A percentile compares a stretch with the other conserved stretches of the same genome.
Evolutionary conservation across 2,329 filamentous ascomycete species (phyloP).

Genomic region (Calonectria ilicicola): DNA sequence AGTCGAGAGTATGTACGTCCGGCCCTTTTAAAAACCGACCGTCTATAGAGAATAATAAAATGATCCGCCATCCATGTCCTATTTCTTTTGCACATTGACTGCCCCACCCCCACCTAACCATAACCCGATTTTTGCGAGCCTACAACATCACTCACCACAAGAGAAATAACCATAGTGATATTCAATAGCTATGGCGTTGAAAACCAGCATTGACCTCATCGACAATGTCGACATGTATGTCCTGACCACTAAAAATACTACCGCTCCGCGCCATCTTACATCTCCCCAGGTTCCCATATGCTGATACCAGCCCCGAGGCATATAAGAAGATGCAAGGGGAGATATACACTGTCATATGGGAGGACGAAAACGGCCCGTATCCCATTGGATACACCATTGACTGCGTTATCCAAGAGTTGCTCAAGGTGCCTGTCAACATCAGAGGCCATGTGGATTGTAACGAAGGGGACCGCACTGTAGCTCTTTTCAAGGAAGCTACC

Average conservation of each 20-base stretch:
- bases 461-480: constrained; percentile 69
- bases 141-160: neutral
- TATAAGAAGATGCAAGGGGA: constrained; percentile 68
- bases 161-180: neutral
- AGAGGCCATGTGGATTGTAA: constrained; percentile 73
- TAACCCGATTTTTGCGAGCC: neutral
- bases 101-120: neutral
- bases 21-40: neutral
- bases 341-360: constrained; percentile 75
- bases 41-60: constrained; percentile 5
- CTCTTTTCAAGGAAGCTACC: constrained; percentile 69
- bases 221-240: constrained; percentile 41
- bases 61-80: neutral
- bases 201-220: constrained; percentile 42
- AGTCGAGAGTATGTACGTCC: neutral
- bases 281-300: constrained; percentile 79
- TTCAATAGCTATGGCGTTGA: constrained; percentile 31
- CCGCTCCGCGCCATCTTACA: neutral
- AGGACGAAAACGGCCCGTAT: constrained; percentile 71
- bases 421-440: constrained; percentile 59
- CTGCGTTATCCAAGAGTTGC: constrained; percentile 62
- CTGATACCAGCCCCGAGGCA: constrained; percentile 68
- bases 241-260: neutral
- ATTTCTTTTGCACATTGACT: neutral
- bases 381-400: constrained; percentile 73